phyloP scores from a whole-genome alignment of 1,284 basidiomycete species.

The Ganoderma boninense region DNA sequence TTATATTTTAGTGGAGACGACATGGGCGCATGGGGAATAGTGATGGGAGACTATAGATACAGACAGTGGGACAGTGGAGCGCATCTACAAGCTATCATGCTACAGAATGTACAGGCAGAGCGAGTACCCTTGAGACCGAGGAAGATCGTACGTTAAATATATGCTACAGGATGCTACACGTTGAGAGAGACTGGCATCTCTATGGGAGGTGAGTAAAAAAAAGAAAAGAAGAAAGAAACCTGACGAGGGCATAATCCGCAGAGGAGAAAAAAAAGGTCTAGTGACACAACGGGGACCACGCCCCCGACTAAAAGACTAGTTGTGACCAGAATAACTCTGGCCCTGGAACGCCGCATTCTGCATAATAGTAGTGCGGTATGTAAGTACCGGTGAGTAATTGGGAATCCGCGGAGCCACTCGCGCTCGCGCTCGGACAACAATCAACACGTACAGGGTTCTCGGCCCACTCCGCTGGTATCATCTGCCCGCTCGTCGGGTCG shows the following conservation, averaged over 20 bases:
- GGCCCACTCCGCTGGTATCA: slow-evolving; percentile 29
- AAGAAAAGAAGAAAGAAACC: neutral
- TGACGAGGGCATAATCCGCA: neutral
- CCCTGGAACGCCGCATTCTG: slow-evolving; percentile 22
- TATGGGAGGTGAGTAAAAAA: neutral
- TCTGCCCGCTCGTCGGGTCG: slow-evolving; percentile 26
- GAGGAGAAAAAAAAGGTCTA: neutral
- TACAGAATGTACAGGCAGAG: slow-evolving; percentile 9
- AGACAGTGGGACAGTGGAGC: neutral
- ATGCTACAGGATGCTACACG: slow-evolving; percentile 21
- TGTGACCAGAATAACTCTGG: slow-evolving; percentile 21
- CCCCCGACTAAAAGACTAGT: slow-evolving; percentile 7
- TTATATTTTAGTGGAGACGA: neutral
- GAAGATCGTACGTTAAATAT: slow-evolving; percentile 25
- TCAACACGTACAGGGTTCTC: slow-evolving; percentile 23
- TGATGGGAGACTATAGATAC: neutral
- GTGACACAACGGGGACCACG: neutral
- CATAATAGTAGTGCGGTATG: neutral
- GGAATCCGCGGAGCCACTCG: slow-evolving; percentile 7
- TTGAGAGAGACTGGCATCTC: neutral
- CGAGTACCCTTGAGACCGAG: slow-evolving; percentile 7
- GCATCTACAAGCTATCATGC: slow-evolving; percentile 4
- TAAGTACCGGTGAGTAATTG: slow-evolving; percentile 11
- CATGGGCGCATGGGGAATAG: neutral
- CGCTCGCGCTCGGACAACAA: slow-evolving; percentile 2